Base-by-base conservation (phyloP, 2,329 filamentous ascomycete species). In the Capronia americana region DNA sequence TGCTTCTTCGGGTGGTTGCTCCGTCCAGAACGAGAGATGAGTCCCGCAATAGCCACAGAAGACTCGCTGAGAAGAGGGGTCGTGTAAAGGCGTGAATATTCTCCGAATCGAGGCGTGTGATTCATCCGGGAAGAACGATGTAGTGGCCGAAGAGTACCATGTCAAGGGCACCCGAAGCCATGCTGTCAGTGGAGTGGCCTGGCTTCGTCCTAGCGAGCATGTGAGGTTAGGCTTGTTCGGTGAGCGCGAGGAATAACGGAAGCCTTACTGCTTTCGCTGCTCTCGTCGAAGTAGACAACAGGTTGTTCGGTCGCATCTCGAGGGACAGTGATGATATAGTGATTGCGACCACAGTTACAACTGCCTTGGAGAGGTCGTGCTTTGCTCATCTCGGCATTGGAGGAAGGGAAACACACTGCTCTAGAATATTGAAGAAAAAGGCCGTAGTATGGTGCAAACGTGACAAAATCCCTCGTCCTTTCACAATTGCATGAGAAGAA, bases 31-130 rank as follows among this genome's bases (percentile, higher is more conserved):
- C 0, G 90, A 90, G 61, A 97, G 81, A 12, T 91, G 90, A 0
- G 93, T 96, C 60, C 93, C 93, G 77, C 93, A 97, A 80, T 91
- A 96, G 26, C 93, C 93, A 79, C 93, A 97, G 78, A 97, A 97
- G 71, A 92, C 87, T 57, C 92, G 88, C 75, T 90, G 88, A 0
- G 86, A 83, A 72, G 85, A 80, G 59, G 84, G 83, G 60, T 86
- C 85, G 71, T 82, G 79, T 2, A 82, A 82, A 24, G 88, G 85
- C 10, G 86, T 87, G 77, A 91, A 93, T 56, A 85, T 83, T 48
- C 89, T 86, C 63, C 87, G 87, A 75, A 93, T 93, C 59, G 82
- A 82, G 61, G 82, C 73, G 76, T 87, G 85, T 17, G 88, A 87
- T 80, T 97, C 93, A 78, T 96, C 92, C 2, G 90, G 86, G 76